phyloP scores from a whole-genome alignment of 139 green algal genomes.

The Pseudopediastrum boryanum region DNA sequence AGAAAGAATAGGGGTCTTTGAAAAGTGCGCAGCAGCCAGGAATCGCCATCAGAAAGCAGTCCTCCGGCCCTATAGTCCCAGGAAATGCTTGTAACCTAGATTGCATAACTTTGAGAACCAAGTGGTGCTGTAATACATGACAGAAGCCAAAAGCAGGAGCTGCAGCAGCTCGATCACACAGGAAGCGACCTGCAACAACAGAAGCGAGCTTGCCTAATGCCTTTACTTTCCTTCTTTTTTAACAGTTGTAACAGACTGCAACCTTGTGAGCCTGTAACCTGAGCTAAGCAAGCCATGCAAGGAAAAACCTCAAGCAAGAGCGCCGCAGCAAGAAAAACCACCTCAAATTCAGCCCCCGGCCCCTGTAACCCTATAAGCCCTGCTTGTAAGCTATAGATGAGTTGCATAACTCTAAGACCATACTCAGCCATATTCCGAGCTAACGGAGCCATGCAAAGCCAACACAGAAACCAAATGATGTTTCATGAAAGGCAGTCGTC shows the following conservation, averaged over 20 bases:
- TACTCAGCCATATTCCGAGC: too few species aligned
- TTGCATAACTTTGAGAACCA: slow-evolving; percentile 72
- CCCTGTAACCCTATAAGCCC: slow-evolving; percentile 87
- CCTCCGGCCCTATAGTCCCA: slow-evolving; percentile 80
- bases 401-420: slow-evolving; percentile 74
- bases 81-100: slow-evolving; percentile 79
- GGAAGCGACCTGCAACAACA: slow-evolving; percentile 57
- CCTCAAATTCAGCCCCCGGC: slow-evolving; percentile 29
- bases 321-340: too few species aligned
- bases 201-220: too few species aligned
- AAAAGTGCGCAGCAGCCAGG: too few species aligned
- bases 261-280: too few species aligned
- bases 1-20: not conserved
- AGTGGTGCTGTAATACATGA: slow-evolving; percentile 86
- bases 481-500: too few species aligned
- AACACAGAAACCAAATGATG: too few species aligned
- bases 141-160: slow-evolving; percentile 66
- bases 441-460: too few species aligned
- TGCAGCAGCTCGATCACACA: slow-evolving; percentile 78
- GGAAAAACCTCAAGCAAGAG: not conserved
- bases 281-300: too few species aligned
- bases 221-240: too few species aligned
- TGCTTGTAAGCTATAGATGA: slow-evolving; percentile 83
- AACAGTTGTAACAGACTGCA: too few species aligned
- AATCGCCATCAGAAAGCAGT: slow-evolving; percentile 41